Conservation (phyloP, 495 filamentous ascomycete species). For the Aspergillus hancockii region DNA sequence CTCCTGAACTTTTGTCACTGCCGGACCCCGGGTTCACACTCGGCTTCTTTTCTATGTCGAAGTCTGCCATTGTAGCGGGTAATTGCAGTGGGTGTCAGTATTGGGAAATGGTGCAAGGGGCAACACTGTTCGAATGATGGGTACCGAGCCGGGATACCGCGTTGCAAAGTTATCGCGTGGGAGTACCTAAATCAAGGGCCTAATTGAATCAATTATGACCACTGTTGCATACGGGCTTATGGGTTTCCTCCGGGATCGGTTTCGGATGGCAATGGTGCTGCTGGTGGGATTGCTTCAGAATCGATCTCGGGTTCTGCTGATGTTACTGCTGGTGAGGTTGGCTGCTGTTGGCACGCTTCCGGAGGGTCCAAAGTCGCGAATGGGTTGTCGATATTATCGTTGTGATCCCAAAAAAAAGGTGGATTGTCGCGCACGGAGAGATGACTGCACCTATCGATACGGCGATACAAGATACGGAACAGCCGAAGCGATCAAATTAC, state of each 20-base stretch:
- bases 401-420: not conserved
- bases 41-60: conserved; percentile 30
- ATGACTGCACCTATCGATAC: conserved; percentile 14
- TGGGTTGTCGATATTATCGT: conserved; percentile 11
- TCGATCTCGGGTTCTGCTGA: not conserved
- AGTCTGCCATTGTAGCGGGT: conserved; percentile 20
- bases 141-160: conserved; percentile 5
- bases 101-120: conserved; percentile 16
- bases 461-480: conserved; percentile 21
- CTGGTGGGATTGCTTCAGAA: not conserved
- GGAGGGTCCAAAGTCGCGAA: conserved; percentile 9
- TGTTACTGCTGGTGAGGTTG: conserved; percentile 10
- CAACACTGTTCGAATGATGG: conserved; percentile 10
- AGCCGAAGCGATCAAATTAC: conserved; percentile 16
- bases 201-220: conserved; percentile 12
- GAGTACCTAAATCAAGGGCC: conserved; percentile 3
- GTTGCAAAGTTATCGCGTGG: conserved; percentile 16
- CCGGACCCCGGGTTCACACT: conserved; percentile 20
- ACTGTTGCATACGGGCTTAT: conserved; percentile 20
- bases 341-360: conserved; percentile 14
- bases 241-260: conserved; percentile 1
- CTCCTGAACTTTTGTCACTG: conserved; percentile 21
- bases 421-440: conserved; percentile 12
- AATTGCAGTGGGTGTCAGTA: conserved; percentile 4
- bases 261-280: conserved; percentile 6